Base-by-base conservation (phyloP, 2,329 filamentous ascomycete species). In the Ophiostoma pallidulum region DNA sequence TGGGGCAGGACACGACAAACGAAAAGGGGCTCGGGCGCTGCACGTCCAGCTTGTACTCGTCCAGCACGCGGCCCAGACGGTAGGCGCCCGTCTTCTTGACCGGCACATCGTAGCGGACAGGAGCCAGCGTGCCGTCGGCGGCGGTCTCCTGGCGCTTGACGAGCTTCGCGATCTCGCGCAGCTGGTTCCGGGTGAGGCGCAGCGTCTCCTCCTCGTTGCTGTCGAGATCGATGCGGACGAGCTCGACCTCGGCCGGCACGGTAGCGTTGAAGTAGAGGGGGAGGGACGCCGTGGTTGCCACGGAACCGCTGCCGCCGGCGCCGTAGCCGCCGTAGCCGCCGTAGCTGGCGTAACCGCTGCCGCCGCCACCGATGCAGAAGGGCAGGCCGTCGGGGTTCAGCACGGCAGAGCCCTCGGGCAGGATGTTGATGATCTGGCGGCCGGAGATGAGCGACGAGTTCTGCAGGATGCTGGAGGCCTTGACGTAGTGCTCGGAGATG, bases 181-280 rank as follows among this genome's bases (percentile, higher is more conserved):
- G 73, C 58, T 95, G 86, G 51, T 80, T 82, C 50, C 74, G 76
- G 28, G 78, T 74, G 41, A 98, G 77, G 51, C 79, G 80, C 53
- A 97, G 82, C 0, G 79, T 84, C 65, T 96, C 90, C 53, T 90
- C 86, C 48, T 75, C 72, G 54, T 84, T 83, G 3, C 83, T 88
- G 46, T 56, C 84, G 29, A 96, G 74, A 61, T 97, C 91, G 55
- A 87, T 78, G 37, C 91, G 86, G 37, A 90, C 63, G n/a, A 98
- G 69, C 63, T 98, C 90, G 52, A 98, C 88, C 49, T 86, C 77
- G 54, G 89, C 82, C 1, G 92, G 94, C 29, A 84, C 79, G 5
- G 91, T 97, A 53, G 94, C 86, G 64, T 98, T 98, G 69, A 98
- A 90, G 60, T 82, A 84, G 39, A 98, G 86, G 2, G 91, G 92